A percentile compares a stretch with the other conserved stretches of the same genome.
These are phyloP conservation scores for Nannochloropsis gaditana DNA, from an alignment of 108 stramenopile species.

Conservation along the genomic window DNA sequence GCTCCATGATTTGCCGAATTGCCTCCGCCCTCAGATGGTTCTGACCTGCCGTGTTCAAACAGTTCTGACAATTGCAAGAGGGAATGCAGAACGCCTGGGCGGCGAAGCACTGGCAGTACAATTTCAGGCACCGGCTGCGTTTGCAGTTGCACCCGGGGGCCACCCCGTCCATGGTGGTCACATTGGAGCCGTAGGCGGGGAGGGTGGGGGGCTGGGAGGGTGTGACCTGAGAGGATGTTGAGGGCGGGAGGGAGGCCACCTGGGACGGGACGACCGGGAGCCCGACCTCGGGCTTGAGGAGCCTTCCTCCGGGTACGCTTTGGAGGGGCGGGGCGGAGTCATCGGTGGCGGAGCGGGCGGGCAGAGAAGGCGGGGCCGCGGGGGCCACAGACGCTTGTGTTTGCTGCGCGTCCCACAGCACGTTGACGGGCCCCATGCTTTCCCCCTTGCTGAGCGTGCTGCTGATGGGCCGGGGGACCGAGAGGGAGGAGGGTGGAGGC, in stretches of 20 bases:
- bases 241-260: no score
- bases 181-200: background rate
- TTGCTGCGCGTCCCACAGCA: no score
- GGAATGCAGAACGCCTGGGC: conserved; percentile 61
- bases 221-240: background rate
- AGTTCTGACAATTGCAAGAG: conserved; percentile 77
- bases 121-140: conserved; percentile 88
- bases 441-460: background rate
- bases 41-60: conserved; percentile 62
- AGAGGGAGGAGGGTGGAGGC: background rate
- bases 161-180: background rate
- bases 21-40: conserved; percentile 65
- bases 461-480: background rate
- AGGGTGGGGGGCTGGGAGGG: background rate
- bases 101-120: conserved; percentile 96
- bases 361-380: no score
- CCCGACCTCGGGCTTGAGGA: no score
- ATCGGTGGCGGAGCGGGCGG: no score
- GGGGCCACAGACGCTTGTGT: no score
- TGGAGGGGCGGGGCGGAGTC: no score
- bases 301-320: no score
- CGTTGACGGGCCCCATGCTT: no score
- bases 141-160: conserved; percentile 80
- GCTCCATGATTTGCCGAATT: conserved; percentile 65
- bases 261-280: no score